Conservation (phyloP, 768 basidiomycete genomes). For the Termitomyces sp. region DNA sequence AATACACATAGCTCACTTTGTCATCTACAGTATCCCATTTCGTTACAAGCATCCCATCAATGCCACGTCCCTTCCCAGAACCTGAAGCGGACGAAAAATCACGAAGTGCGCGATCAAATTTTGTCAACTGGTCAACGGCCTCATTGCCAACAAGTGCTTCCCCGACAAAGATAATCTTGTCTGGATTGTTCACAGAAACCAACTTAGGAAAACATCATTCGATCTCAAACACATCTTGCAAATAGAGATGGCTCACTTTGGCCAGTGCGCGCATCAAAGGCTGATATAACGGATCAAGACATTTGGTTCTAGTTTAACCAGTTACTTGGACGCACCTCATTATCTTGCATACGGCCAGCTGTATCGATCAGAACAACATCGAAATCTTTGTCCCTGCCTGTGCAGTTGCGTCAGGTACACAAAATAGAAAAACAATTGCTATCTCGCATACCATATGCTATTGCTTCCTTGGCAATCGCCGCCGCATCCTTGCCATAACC, state of each 20-base stretch:
- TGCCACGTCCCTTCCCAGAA: constrained; percentile 74
- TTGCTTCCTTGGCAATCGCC: constrained; percentile 93
- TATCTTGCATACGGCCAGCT: constrained; percentile 98
- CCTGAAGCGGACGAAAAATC: constrained; percentile 82
- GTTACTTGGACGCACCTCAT: constrained; percentile 57
- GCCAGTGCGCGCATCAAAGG: constrained; percentile 98
- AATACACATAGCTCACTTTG: constrained; percentile 51
- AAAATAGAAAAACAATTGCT: not conserved
- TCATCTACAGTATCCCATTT: constrained; percentile 99
- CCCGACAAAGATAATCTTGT: constrained; percentile 97
- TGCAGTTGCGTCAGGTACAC: not conserved
- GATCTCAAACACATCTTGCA: not conserved
- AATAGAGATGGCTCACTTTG: constrained; percentile 48
- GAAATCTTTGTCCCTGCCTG: constrained; percentile 85
- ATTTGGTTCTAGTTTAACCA: not conserved
- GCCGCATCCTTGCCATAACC: constrained; percentile 99
- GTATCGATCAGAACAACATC: constrained; percentile 98
- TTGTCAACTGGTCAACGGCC: constrained; percentile 94
- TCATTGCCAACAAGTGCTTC: constrained; percentile 98
- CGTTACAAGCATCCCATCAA: constrained; percentile 97
- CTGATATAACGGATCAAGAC: constrained; percentile 27
- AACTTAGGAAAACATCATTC: constrained; percentile 41
- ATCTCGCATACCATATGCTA: constrained; percentile 66
- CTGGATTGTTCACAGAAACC: constrained; percentile 88
- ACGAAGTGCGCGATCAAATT: constrained; percentile 90